Base-by-base conservation (phyloP, 306 rosid genomes). In the Citrullus mucosospermus region DNA sequence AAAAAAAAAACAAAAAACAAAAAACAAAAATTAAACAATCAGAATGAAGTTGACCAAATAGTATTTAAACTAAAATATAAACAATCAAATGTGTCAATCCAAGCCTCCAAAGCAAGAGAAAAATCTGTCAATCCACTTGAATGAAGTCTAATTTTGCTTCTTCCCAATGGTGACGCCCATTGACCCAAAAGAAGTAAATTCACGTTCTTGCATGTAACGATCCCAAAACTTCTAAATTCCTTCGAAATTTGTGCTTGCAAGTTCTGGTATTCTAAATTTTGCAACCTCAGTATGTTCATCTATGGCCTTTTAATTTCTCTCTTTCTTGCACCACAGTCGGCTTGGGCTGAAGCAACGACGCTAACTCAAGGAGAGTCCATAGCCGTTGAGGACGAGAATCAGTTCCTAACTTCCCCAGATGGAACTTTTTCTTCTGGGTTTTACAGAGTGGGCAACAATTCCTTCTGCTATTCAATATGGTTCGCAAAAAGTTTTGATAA, bases 381-480 rank as follows among this genome's bases (percentile, higher is more conserved):
- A 5, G 16, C 22, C 43, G 77, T 73, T 28, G 77, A 72, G 44
- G 46, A 73, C 6, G 8, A 73, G 46, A 73, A 32, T 9, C 77
- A 73, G 15, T 16, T 71, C 28, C 39, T 71, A 8, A 36, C 30
- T 18, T 80, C 82, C 50, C 62, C 60, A 71, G 16, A 71, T n/a
- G 58, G 36, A 50, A n/a, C 70, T 1, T 81, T 81, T 38, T 46
- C 80, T 1, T 48, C 80, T 17, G 79, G 83, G 66, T 74, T 81
- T 59, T 81, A 74, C 66, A 9, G 5, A 3, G 76, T 75, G 14
- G 83, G 83, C 30, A 48, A 50, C 25, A 81, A 81, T 54, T 71
- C 83, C 18, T 81, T 25, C n/a, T 53, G 68, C 65, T 81, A 25
- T 50, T 81, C 83, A 12, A 63, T 81, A 4, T 81, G 80, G 83